Evolutionary conservation across 192 early-diverging fungal genomes (phyloP).

Genomic region (Chytriomyces confervae): DNA sequence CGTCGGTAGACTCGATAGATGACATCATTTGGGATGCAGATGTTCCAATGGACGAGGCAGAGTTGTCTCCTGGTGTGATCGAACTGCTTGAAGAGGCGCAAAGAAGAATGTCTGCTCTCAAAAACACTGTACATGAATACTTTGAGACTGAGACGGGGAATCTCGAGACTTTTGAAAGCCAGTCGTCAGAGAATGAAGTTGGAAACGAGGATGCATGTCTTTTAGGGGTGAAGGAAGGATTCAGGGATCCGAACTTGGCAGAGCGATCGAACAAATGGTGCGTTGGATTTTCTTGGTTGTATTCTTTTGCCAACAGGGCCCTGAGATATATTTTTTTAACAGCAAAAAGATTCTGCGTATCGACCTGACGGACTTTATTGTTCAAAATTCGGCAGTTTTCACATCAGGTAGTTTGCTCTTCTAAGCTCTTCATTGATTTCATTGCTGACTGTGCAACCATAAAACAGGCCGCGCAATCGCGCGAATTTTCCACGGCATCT

Average conservation of each 20-base stretch:
- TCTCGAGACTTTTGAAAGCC: background rate
- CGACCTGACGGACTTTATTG: slow-evolving; percentile 40
- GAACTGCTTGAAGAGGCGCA: slow-evolving; percentile 4
- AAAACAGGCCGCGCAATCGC: slow-evolving; percentile 48
- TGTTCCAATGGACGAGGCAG: background rate
- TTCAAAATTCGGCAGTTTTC: slow-evolving; percentile 16
- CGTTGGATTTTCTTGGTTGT: background rate
- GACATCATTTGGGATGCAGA: slow-evolving; percentile 3
- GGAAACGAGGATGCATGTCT: slow-evolving; percentile 3
- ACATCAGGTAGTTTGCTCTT: slow-evolving; percentile 35
- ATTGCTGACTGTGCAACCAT: background rate
- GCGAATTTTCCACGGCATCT: slow-evolving; percentile 55
- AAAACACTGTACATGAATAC: slow-evolving; percentile 9
- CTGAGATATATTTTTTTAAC: background rate
- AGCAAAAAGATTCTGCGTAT: slow-evolving; percentile 39
- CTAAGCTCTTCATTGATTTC: background rate
- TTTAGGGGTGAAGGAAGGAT: slow-evolving; percentile 23
- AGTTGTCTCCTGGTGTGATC: background rate
- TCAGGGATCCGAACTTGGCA: slow-evolving; percentile 26
- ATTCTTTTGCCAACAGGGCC: background rate
- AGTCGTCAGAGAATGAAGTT: background rate
- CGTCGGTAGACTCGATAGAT: background rate
- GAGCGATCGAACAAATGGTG: slow-evolving; percentile 25
- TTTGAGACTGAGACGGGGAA: slow-evolving; percentile 31
- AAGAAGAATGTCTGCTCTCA: slow-evolving; percentile 5